Percentiles rank a stretch among this genome's conserved stretches.
phyloP scores from a whole-genome alignment of 1,284 basidiomycete genomes.

The Tetrapyrgos nigripes region DNA sequence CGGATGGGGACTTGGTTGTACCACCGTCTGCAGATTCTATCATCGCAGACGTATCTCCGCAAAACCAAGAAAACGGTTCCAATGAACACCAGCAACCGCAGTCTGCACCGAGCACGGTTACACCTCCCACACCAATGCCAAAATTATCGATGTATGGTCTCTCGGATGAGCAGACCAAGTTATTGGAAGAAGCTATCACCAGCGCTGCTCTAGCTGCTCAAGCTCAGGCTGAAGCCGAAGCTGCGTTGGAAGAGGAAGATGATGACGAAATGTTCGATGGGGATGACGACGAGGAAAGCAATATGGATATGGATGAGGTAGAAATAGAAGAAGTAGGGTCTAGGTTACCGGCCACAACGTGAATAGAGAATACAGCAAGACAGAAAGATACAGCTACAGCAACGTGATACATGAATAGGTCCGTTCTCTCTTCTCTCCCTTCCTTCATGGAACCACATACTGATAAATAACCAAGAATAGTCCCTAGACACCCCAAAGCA shows the following conservation, averaged over 20 bases:
- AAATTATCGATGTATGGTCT: conserved; percentile 67
- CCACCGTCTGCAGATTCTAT: background rate
- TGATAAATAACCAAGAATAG: background rate
- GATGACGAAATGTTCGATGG: conserved; percentile 42
- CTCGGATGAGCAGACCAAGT: conserved; percentile 70
- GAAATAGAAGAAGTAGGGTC: background rate
- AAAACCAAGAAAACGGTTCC: conserved; percentile 16
- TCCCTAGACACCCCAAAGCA: background rate
- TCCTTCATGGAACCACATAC: background rate
- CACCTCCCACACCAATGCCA: conserved; percentile 27
- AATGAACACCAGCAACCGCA: conserved; percentile 23
- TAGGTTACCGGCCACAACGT: background rate
- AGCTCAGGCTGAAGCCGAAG: conserved; percentile 76
- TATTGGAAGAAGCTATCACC: conserved; percentile 72
- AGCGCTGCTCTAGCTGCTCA: conserved; percentile 74
- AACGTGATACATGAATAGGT: background rate
- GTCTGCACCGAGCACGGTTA: background rate
- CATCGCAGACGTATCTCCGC: background rate
- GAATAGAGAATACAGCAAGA: background rate
- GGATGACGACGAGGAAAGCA: background rate
- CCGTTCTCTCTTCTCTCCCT: background rate
- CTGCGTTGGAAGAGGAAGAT: conserved; percentile 69
- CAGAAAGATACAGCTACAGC: background rate
- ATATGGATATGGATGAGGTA: background rate
- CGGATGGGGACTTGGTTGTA: conserved; percentile 9